phyloP scores from a whole-genome alignment of 163 green algal genomes.

The Coccomyxa subellipsoidea region DNA sequence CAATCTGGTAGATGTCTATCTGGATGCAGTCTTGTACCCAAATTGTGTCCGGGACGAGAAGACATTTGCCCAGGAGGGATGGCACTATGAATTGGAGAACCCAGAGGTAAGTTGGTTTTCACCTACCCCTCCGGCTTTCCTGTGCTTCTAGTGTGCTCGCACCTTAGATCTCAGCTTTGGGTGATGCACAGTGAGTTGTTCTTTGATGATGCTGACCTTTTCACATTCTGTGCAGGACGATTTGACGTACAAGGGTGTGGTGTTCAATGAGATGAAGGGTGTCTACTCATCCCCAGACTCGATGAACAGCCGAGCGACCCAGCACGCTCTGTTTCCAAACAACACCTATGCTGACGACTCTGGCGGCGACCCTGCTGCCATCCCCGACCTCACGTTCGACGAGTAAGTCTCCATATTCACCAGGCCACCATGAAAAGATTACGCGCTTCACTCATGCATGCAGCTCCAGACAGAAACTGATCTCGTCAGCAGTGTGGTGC shows the following conservation, averaged over 20 bases:
- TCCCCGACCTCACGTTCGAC: slow-evolving; percentile 94
- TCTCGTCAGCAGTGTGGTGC: neutral
- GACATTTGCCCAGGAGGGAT: slow-evolving; percentile 97
- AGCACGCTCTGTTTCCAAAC: slow-evolving; percentile 59
- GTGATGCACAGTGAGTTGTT: too few species aligned
- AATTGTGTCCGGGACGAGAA: slow-evolving; percentile 79
- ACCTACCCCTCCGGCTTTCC: neutral
- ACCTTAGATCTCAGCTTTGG: too few species aligned
- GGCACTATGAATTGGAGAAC: slow-evolving; percentile 92
- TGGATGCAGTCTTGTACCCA: slow-evolving; percentile 95
- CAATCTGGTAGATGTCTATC: slow-evolving; percentile 98
- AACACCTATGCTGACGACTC: slow-evolving; percentile 94
- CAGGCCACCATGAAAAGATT: neutral
- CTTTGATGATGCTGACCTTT: too few species aligned
- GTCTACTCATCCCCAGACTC: slow-evolving; percentile 97
- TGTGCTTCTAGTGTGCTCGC: neutral
- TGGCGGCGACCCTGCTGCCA: slow-evolving; percentile 88
- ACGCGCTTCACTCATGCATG: neutral
- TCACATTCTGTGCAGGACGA: slow-evolving; percentile 41
- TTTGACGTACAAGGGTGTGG: slow-evolving; percentile 90
- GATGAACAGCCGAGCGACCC: slow-evolving; percentile 71
- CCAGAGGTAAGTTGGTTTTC: slow-evolving; percentile 32
- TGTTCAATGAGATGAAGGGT: slow-evolving; percentile 99
- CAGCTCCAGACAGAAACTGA: neutral
- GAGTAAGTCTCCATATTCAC: slow-evolving; percentile 91